Evolutionary conservation across 768 basidiomycete genomes (phyloP), one percentile per base, ranked within the genome.

Genomic region (Albatrellus ellisii): DNA sequence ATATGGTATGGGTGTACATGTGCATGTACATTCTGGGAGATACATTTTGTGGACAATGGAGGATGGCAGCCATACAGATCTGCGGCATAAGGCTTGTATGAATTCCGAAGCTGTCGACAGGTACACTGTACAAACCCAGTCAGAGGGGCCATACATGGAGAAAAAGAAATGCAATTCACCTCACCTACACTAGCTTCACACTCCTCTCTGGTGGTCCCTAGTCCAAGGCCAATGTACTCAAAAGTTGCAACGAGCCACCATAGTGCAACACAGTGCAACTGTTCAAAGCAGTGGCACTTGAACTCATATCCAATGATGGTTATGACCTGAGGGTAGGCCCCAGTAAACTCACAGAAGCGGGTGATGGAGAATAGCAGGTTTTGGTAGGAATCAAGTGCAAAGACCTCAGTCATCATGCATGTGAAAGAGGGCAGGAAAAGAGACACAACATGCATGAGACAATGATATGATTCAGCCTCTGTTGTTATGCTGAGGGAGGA

Each of bases 291-390:
- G 20, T 67, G 61, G 24, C 75, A 67, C 62, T 97, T 97, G 75
- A 95, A 91, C 48, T 80, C 82, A 56, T 88, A 94, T 4, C 91
- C 92, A 29, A 97, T 75, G 25, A 97, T 73, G 3, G 92, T 92
- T 46, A 98, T 80, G 46, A 65, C 68, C 11, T 61, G 51, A 2
- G 92, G 92, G 58, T 80, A 97, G 36, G 65, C 63, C 5, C 79
- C 60, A 2, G 82, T 82, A 47, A 78, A 73, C 62, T 98, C 90
- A 49, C 75, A 79, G 64, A 97, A 98, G 24, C 92, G 77, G 29
- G 88, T 86, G 44, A 92, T 66, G 11, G 85, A 83, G 61, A 92
- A 97, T 10, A 95, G 60, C 14, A 97, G 64, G 57, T 95, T 98
- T 64, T 95, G 80, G 62, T 74, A 90, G 11, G 87, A 91, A 62